These are phyloP conservation scores for Closterium sp. DNA, from an alignment of 139 green algal species.

Conservation along the genomic window DNA sequence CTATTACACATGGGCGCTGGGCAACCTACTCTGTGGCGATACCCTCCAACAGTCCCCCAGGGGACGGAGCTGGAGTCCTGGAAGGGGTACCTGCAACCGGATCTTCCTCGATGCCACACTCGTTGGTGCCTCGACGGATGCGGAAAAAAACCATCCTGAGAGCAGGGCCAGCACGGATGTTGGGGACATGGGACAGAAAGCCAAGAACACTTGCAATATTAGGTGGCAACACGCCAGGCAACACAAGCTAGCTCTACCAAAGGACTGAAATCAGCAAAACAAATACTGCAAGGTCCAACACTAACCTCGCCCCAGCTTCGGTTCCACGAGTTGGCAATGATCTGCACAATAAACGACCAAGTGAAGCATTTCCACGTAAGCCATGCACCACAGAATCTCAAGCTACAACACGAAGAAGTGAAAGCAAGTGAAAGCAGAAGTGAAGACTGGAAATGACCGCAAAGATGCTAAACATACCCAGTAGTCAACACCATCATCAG, in stretches of 20 bases:
- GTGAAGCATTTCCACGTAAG: neutral
- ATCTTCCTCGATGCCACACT: conserved; percentile 48
- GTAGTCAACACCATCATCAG: conserved; percentile 14
- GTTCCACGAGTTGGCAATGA: conserved; percentile 47
- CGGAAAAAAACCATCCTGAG: conserved; percentile 49
- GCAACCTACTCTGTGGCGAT: neutral
- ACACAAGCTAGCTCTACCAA: neutral
- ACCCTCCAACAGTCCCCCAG: neutral
- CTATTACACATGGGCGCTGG: neutral
- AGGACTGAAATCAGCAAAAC: neutral
- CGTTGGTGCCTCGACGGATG: conserved; percentile 43
- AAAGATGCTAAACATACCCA: neutral
- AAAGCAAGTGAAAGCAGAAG: neutral
- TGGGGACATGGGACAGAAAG: neutral
- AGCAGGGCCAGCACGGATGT: neutral
- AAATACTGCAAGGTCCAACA: neutral
- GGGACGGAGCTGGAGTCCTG: neutral
- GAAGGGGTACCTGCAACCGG: conserved; percentile 38
- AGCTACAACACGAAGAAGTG: neutral
- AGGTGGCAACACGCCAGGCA: neutral
- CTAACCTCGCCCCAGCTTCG: conserved; percentile 39
- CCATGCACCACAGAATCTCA: too few relatives aligned
- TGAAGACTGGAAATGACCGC: too few relatives aligned
- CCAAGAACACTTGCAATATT: neutral
- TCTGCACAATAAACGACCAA: neutral